Base-by-base conservation (phyloP, 1,139 yeast genomes). In the Protomyces arabidopsidicola region DNA sequence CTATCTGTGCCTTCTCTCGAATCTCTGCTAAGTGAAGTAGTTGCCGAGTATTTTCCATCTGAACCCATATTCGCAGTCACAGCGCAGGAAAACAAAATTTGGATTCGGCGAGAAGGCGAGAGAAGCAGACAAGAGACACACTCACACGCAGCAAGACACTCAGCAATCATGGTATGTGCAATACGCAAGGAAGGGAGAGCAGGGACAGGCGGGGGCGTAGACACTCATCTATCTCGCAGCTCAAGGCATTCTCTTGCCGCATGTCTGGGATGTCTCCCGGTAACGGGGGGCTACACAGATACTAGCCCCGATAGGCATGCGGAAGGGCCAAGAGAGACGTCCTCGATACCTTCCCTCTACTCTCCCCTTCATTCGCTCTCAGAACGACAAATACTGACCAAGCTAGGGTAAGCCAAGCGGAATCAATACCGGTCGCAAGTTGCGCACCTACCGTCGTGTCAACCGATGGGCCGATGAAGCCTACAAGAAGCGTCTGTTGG, bases 391-490 rank as follows among this genome's bases (percentile, higher is more conserved):
- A 18, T 42, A 20, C 48, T 42, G 14, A 42, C 48, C 20, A 42
- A 1, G 2, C 62, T 51, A 51, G 67, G 67, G 67, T 53, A 66
- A 66, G 54, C 68, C 67, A 31, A 87, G 96, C 86, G 96, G 98
- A 81, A 86, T 95, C 82, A 93, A 93, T 90, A 88, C 98, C 79
- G 99, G 98, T 80, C 90, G 99, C 88, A 93, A 95, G 87, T 88
- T 95, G 83, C 91, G 98, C 87, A 91, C 87, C 82, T 95, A 89
- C 90, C 93, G 99, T 84, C 95, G 98, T 84, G 91, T 91, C 87
- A 93, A 93, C 82, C 78, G 77, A 76, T 81, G 79, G 71, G 98
- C 99, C 76, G 98, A 95, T 82, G 86, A 86, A 80, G 83, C 90
- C 77, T 95, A 90, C 86, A 95, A 95, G 88, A 84, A 96, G 83